A percentile compares a stretch with the other conserved stretches of the same genome.
Conservation (phyloP, 495 filamentous ascomycete genomes). For the Letharia lupina region DNA sequence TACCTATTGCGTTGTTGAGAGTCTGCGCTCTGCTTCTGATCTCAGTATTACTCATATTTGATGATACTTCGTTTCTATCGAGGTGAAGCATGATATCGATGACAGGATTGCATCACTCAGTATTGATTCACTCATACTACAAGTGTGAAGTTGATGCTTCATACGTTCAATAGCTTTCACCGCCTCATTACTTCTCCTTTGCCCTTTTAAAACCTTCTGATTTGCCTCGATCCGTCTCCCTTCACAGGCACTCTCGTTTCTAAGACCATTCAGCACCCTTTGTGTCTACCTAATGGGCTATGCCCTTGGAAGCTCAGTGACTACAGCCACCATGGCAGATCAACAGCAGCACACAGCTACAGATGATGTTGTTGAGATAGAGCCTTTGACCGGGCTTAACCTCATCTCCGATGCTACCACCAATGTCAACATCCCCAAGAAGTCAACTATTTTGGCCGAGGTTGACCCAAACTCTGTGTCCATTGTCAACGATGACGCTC, state of each 20-base stretch:
- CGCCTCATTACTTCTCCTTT: background rate
- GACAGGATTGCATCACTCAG: background rate
- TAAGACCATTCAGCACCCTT: background rate
- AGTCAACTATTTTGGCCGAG: conserved; percentile 4
- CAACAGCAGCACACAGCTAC: background rate
- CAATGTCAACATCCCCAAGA: background rate
- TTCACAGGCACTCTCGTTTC: background rate
- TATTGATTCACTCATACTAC: background rate
- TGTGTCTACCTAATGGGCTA: background rate
- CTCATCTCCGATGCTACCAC: background rate
- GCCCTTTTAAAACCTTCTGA: background rate
- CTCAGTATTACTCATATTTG: background rate
- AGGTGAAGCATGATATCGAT: background rate
- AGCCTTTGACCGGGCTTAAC: conserved; percentile 4
- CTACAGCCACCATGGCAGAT: background rate
- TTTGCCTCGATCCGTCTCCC: background rate
- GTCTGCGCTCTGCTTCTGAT: background rate
- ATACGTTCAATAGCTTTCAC: background rate
- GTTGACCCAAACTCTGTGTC: conserved; percentile 8
- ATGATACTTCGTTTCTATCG: background rate
- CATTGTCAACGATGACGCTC: background rate
- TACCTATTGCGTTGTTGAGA: too few relatives aligned
- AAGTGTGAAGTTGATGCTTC: background rate
- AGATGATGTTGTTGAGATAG: background rate
- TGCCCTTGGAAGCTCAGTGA: background rate